Conservation (phyloP, 106 monocot genomes). For the Ottelia alismoides region DNA sequence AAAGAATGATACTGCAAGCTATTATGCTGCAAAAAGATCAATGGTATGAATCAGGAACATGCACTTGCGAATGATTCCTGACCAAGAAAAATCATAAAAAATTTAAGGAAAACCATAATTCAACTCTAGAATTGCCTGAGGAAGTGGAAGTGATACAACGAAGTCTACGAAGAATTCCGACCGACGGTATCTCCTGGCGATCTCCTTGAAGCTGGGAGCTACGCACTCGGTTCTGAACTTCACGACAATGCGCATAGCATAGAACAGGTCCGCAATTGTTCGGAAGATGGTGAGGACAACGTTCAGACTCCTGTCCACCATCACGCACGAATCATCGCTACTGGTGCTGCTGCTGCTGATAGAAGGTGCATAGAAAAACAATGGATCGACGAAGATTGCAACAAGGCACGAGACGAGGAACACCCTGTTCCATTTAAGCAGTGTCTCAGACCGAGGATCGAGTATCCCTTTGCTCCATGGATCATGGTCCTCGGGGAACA, state of each 20-base stretch:
- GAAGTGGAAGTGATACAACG: conserved; percentile 65
- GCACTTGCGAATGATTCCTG: neutral
- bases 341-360: neutral
- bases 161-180: conserved; percentile 67
- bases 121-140: conserved; percentile 54
- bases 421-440: conserved; percentile 7
- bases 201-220: conserved; percentile 55
- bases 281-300: conserved; percentile 9
- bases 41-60: neutral
- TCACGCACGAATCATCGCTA: neutral
- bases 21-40: neutral
- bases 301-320: conserved; percentile 1
- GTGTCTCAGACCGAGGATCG: conserved; percentile 7
- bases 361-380: conserved; percentile 9
- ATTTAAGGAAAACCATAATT: too few relatives aligned
- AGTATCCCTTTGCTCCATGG: conserved; percentile 6
- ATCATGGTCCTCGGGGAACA: conserved; percentile 6
- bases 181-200: conserved; percentile 46
- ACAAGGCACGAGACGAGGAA: conserved; percentile 4
- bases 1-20: neutral
- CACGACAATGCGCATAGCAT: conserved; percentile 56
- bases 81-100: too few relatives aligned
- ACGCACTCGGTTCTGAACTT: conserved; percentile 87
- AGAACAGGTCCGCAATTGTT: conserved; percentile 24
- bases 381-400: conserved; percentile 10